Percentiles rank a stretch among this genome's conserved stretches.
Evolutionary conservation across 208 protist species (phyloP).

Genomic region (Crithidia mellificae): DNA sequence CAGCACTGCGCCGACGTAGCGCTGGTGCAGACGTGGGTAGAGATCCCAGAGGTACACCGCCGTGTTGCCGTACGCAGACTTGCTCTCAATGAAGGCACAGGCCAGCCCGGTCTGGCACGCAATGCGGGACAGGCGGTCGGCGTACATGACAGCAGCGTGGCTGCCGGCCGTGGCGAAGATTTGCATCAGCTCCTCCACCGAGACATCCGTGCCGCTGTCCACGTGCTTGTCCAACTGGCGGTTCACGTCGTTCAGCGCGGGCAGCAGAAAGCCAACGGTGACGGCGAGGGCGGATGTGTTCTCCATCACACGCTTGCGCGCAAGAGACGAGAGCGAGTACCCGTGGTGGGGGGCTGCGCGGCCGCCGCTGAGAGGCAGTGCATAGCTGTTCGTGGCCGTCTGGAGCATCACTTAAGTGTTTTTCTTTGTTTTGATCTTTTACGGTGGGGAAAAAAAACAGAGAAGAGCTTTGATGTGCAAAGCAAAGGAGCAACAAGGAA

Average conservation of each 20-base stretch:
- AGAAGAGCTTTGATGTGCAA: no score
- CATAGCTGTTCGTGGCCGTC: slow-evolving; percentile 21
- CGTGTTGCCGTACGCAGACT: slow-evolving; percentile 43
- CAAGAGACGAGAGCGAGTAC: slow-evolving; percentile 51
- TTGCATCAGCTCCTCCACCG: slow-evolving; percentile 51
- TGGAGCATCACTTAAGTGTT: slow-evolving; percentile 19
- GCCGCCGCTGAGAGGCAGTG: slow-evolving; percentile 21
- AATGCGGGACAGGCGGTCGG: slow-evolving; percentile 59
- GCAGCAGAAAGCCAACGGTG: slow-evolving; percentile 57
- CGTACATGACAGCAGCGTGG: slow-evolving; percentile 41
- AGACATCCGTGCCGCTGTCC: slow-evolving; percentile 58
- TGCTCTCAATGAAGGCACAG: slow-evolving; percentile 45
- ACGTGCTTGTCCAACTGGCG: slow-evolving; percentile 55
- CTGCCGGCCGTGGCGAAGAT: slow-evolving; percentile 39
- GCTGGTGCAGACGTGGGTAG: slow-evolving; percentile 70
- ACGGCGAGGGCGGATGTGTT: slow-evolving; percentile 65
- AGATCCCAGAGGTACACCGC: slow-evolving; percentile 80
- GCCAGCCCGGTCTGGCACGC: slow-evolving; percentile 52
- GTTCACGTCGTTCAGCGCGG: slow-evolving; percentile 59
- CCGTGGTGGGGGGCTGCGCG: slow-evolving; percentile 40
- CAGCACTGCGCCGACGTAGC: slow-evolving; percentile 57
- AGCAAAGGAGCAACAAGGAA: no score
- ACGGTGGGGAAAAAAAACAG: no score
- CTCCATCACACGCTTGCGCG: slow-evolving; percentile 55
- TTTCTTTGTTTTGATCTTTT: background rate